Evolutionary conservation across 169 alveolate genomes (phyloP).

Genomic region (Cryptosporidium ryanae): DNA sequence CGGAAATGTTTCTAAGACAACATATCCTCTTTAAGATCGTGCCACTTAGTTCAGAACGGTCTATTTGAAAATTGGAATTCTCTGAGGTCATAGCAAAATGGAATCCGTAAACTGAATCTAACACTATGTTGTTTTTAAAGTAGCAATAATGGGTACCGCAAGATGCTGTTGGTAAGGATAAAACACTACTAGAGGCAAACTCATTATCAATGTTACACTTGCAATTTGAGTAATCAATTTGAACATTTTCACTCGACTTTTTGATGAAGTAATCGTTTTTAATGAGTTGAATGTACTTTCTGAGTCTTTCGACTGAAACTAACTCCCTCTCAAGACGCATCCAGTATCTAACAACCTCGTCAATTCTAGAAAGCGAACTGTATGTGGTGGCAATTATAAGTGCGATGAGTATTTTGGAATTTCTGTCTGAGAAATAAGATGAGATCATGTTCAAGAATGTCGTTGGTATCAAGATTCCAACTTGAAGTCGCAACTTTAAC

Average conservation of each 20-base stretch:
- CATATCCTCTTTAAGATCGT: constrained; percentile 22
- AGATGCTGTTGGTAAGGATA: neutral
- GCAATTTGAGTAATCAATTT: neutral
- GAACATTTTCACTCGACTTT: neutral
- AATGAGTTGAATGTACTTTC: constrained; percentile 39
- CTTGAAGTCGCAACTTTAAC: constrained; percentile 59
- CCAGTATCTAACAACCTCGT: constrained; percentile 65
- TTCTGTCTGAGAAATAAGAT: constrained; percentile 11
- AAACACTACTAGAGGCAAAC: neutral
- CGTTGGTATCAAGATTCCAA: constrained; percentile 53
- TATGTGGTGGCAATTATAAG: constrained; percentile 51
- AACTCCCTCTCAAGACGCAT: constrained; percentile 62
- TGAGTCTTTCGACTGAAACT: constrained; percentile 65
- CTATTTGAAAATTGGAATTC: constrained; percentile 14
- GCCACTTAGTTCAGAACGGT: constrained; percentile 63
- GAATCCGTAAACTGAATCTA: constrained; percentile 51
- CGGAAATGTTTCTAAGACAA: constrained; percentile 39
- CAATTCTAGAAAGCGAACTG: constrained; percentile 52
- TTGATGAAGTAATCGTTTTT: constrained; percentile 3
- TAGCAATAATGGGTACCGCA: neutral
- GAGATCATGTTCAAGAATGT: constrained; percentile 55
- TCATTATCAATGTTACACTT: neutral
- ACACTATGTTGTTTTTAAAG: neutral
- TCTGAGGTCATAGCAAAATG: constrained; percentile 24
- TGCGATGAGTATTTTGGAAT: constrained; percentile 23